Conservation (phyloP, 1,284 basidiomycete genomes). For the Vanrija pseudolonga region DNA sequence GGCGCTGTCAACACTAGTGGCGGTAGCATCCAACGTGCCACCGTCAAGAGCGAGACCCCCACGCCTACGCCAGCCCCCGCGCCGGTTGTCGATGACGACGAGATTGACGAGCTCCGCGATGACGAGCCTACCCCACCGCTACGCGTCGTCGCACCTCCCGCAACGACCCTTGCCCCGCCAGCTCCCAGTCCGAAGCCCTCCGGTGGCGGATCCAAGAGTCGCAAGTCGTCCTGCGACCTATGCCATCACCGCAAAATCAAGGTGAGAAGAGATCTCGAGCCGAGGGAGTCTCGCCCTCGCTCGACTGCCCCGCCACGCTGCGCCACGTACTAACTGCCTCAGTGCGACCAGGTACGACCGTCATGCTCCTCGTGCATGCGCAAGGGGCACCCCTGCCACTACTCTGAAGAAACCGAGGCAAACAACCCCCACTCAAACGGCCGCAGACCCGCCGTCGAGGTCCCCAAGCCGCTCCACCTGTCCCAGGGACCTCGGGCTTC, state of each 20-base stretch:
- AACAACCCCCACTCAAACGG: constrained; percentile 15
- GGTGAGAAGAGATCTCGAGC: constrained; percentile 18
- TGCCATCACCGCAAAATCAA: constrained; percentile 44
- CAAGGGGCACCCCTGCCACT: constrained; percentile 35
- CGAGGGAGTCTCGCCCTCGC: no score
- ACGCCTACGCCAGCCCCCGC: no score
- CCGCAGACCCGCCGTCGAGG: constrained; percentile 4
- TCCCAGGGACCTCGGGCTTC: background rate
- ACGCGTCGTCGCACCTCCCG: background rate
- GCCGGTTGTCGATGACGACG: constrained; percentile 12
- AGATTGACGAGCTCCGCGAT: constrained; percentile 23
- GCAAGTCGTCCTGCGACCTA: constrained; percentile 40
- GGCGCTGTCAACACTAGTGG: no score
- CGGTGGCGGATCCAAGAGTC: constrained; percentile 13
- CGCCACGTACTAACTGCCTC: constrained; percentile 2
- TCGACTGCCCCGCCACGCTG: no score
- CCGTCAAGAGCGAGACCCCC: background rate
- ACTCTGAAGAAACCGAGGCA: constrained; percentile 35
- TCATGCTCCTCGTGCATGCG: constrained; percentile 36
- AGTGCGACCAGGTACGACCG: constrained; percentile 42
- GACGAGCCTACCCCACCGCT: constrained; percentile 10
- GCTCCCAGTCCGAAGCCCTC: constrained; percentile 17
- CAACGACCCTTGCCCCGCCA: background rate
- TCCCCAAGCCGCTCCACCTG: background rate
- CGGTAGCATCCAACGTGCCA: no score